Evolutionary conservation across 2,329 filamentous ascomycete genomes (phyloP), one percentile per base, ranked within the genome.

Genomic region (Curvularia sp.): DNA sequence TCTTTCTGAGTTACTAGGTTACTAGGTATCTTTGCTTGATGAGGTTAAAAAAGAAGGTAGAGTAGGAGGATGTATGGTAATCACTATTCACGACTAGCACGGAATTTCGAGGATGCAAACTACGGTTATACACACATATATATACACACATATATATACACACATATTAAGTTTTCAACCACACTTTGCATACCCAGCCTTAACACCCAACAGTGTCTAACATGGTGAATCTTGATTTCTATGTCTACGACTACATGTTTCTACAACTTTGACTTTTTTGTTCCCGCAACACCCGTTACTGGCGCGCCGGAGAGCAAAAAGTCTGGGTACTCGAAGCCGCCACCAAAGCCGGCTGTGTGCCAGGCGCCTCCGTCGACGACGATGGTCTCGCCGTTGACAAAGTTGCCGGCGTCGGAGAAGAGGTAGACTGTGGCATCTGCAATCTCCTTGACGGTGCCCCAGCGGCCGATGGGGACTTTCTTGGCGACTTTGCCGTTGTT

Each of bases 351-450:
- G 7, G 73, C 71, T 1, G 69, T 74, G 57, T 80, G 80, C 83
- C 83, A 86, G 25, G 79, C 76, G 2, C 81, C 83, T 25, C 83
- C 83, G 66, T 85, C 83, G 5, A 85, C 84, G 30, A 96, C 90
- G 34, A 97, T 79, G 3, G 87, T 86, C 65, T 92, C 88, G 1
- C 93, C 95, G 66, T 91, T 97, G 46, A 98, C 87, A 75, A 91
- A 97, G 74, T 89, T 92, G 0, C 89, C 94, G 0, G 92, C 87
- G 45, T 96, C 91, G 45, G 90, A 91, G 73, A 97, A 95, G 54
- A 98, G 77, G 70, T 88, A 99, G 0, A 98, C 86, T 0, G 94
- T 97, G 1, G 94, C 91, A 77, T 99, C 94, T 0, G 93, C 90
- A 70, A 99, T 93, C 72, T 99, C 94, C 64, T 89, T 90, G 25